Conservation (phyloP, 805 yeast species). For the Cyberlindnera samutprakarnensis region DNA sequence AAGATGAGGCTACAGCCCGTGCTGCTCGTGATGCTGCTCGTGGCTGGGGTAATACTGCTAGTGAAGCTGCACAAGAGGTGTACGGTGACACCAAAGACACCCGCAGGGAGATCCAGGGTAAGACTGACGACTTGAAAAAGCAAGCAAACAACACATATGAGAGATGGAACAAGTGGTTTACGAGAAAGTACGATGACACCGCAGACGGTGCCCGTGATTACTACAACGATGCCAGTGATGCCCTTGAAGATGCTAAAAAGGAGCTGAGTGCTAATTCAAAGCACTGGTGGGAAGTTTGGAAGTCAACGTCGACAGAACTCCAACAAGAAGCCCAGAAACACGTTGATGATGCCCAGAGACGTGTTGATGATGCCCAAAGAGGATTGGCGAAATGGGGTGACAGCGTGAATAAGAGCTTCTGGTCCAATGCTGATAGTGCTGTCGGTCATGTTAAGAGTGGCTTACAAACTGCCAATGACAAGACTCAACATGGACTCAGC, state of each 20-base stretch:
- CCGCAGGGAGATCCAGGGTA: conserved; percentile 3
- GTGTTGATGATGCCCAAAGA: conserved; percentile 12
- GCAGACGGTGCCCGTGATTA: conserved; percentile 21
- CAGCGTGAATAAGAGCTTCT: conserved; percentile 22
- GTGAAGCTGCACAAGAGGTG: conserved; percentile 35
- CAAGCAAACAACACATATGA: conserved; percentile 4
- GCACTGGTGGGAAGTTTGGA: conserved; percentile 34
- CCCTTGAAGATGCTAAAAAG: conserved; percentile 27
- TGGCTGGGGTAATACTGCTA: conserved; percentile 42
- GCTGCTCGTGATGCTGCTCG: conserved; percentile 28
- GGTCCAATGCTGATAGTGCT: conserved; percentile 25
- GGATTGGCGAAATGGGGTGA: conserved; percentile 22
- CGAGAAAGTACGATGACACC: conserved; percentile 17
- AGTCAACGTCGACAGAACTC: conserved; percentile 28
- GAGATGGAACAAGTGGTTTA: conserved; percentile 20
- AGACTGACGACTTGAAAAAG: conserved; percentile 4
- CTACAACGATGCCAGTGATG: conserved; percentile 25
- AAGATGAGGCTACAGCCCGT: conserved; percentile 20
- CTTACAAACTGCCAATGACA: conserved; percentile 17
- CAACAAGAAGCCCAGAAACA: conserved; percentile 24
- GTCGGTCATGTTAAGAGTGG: conserved; percentile 21
- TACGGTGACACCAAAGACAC: conserved; percentile 16
- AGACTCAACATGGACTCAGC: conserved; percentile 15
- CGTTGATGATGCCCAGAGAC: conserved; percentile 21
- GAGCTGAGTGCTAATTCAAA: conserved; percentile 25